phyloP scores from a whole-genome alignment of 208 protist genomes.

The Wallacemonas sp. region DNA sequence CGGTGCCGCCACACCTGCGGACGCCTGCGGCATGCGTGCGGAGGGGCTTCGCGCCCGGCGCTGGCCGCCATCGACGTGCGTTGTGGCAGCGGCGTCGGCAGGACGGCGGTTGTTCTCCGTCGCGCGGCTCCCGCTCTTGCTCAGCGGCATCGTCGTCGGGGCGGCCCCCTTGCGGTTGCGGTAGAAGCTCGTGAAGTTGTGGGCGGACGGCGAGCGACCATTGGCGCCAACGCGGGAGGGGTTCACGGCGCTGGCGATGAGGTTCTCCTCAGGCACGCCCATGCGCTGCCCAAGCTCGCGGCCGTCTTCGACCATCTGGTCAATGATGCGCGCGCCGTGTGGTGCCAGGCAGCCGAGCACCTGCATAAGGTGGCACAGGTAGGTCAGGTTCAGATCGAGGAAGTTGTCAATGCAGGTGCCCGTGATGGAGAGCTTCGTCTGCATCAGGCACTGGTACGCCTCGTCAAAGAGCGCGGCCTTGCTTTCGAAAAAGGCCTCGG shows the following conservation, averaged over 20 bases:
- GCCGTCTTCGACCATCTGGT: constrained; percentile 27
- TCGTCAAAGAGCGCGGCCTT: constrained; percentile 37
- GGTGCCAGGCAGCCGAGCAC: constrained; percentile 45
- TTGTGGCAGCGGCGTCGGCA: background rate
- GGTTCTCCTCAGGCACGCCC: constrained; percentile 27
- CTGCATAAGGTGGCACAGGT: constrained; percentile 42
- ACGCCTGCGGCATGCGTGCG: background rate
- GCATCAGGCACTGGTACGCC: constrained; percentile 47
- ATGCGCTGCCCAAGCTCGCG: constrained; percentile 23
- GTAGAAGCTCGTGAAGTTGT: constrained; percentile 52
- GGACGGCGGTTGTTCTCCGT: background rate
- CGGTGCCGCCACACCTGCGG: background rate
- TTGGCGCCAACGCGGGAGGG: background rate
- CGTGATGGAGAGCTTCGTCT: constrained; percentile 34
- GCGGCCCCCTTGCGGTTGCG: constrained; percentile 13
- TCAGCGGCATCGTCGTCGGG: background rate
- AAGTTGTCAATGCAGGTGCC: constrained; percentile 55
- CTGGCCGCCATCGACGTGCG: background rate
- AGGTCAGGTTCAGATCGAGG: constrained; percentile 39
- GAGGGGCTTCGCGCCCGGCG: constrained; percentile 9
- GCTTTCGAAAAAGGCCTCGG: constrained; percentile 27
- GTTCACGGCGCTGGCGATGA: constrained; percentile 16
- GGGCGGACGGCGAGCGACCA: constrained; percentile 16
- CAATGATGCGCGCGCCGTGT: constrained; percentile 29
- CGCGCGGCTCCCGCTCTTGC: background rate